Evolutionary conservation across 2,329 filamentous ascomycete species (phyloP).

Genomic region (Trichophyton equinum): DNA sequence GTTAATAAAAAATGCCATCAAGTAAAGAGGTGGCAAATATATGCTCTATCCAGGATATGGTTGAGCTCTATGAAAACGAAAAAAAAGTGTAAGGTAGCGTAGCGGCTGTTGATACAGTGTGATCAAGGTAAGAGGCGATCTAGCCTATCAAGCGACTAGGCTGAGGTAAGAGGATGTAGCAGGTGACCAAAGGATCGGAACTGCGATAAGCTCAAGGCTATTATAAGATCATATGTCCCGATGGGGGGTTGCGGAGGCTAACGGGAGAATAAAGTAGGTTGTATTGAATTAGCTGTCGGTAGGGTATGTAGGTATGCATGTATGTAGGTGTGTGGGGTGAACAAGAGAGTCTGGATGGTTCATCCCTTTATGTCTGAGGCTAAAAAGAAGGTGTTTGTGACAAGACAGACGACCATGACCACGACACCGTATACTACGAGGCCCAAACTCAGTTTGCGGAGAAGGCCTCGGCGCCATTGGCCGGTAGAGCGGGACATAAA

Average conservation of each 20-base stretch:
- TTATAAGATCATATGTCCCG: conserved; percentile 1
- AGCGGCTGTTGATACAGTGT: background rate
- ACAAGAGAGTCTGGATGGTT: no score
- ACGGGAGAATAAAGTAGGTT: background rate
- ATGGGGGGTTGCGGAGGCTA: background rate
- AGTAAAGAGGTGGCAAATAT: no score
- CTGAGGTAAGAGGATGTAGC: background rate
- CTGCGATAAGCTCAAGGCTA: background rate
- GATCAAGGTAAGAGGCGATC: background rate
- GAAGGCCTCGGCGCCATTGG: conserved; percentile 49
- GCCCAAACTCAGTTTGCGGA: conserved; percentile 61
- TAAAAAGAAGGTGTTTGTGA: conserved; percentile 72
- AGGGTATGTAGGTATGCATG: no score
- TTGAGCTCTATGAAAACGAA: background rate
- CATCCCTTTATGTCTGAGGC: conserved; percentile 36
- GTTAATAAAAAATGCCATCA: no score
- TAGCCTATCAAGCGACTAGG: background rate
- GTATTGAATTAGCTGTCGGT: background rate
- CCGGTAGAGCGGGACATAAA: conserved; percentile 49
- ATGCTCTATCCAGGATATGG: no score
- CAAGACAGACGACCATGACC: conserved; percentile 81
- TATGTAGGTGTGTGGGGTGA: no score
- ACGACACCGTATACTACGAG: conserved; percentile 71
- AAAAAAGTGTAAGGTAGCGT: background rate
- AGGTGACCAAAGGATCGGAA: background rate